Conservation (phyloP, 2,329 filamentous ascomycete genomes). For the Colletotrichum lupini region DNA sequence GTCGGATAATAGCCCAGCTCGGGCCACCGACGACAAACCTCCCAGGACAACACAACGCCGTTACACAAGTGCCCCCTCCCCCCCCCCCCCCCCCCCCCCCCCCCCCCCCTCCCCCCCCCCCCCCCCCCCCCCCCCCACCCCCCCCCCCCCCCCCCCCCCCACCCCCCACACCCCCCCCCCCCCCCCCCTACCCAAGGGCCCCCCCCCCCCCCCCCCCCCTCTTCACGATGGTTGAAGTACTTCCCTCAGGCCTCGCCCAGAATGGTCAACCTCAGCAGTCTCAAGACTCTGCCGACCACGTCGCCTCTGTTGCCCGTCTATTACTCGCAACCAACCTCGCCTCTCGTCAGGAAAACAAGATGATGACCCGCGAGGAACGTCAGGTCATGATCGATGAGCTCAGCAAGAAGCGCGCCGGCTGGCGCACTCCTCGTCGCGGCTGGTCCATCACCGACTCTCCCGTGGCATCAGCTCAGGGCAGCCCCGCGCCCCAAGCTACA, state of each 20-base stretch:
- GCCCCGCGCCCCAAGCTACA: constrained; percentile 8
- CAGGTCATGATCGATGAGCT: constrained; percentile 51
- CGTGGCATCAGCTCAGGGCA: constrained; percentile 35
- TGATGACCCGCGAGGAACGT: constrained; percentile 55
- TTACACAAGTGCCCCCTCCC: background rate
- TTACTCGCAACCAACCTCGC: constrained; percentile 36
- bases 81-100: background rate
- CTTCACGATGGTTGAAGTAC: constrained; percentile 47
- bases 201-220: background rate
- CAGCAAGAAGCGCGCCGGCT: constrained; percentile 47
- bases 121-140: too few species aligned
- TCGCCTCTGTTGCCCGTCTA: constrained; percentile 35
- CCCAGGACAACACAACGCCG: background rate
- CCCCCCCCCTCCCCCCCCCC: background rate
- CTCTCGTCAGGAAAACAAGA: constrained; percentile 35
- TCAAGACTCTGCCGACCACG: constrained; percentile 33
- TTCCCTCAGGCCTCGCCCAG: constrained; percentile 38
- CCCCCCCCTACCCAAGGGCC: too few species aligned
- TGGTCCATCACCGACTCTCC: constrained; percentile 59
- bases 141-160: too few species aligned
- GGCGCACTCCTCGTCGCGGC: constrained; percentile 55
- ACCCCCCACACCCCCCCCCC: too few species aligned
- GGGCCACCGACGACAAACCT: constrained; percentile 5
- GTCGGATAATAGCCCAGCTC: constrained; percentile 16
- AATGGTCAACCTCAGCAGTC: constrained; percentile 31